These are phyloP conservation scores for Nyssa sinensis DNA, from an alignment of 148 eudicot genomes.

Conservation along the genomic window DNA sequence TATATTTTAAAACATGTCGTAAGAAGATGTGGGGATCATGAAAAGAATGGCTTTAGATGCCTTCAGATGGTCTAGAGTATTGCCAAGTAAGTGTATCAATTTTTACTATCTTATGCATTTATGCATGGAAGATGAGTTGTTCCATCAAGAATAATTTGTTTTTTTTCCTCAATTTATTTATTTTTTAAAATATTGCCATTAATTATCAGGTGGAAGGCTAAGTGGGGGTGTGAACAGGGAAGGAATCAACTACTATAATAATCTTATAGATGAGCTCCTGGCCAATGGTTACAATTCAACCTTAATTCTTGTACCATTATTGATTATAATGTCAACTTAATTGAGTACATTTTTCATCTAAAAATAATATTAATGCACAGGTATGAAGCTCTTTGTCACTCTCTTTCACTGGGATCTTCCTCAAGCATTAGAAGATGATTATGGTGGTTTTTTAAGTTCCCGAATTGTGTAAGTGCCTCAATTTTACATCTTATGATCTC, in stretches of 20 bases:
- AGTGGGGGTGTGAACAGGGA: slow-evolving; percentile 44
- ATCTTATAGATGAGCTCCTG: slow-evolving; percentile 46
- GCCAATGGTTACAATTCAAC: slow-evolving; percentile 26
- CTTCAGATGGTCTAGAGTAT: slow-evolving; percentile 29
- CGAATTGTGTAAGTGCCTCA: slow-evolving; percentile 35
- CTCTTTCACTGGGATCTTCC: slow-evolving; percentile 53
- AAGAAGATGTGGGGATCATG: slow-evolving; percentile 36
- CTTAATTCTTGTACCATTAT: not conserved
- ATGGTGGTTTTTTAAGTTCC: slow-evolving; percentile 42
- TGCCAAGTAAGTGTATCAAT: slow-evolving; percentile 28
- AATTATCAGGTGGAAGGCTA: slow-evolving; percentile 42
- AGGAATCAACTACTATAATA: slow-evolving; percentile 57
- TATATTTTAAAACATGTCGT: slow-evolving; percentile 10
- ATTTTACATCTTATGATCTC: not conserved
- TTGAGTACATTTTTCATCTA: not conserved
- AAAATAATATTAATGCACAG: slow-evolving; percentile 17
- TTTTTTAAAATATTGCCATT: not conserved
- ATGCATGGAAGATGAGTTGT: not conserved
- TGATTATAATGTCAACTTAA: not conserved
- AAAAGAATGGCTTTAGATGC: slow-evolving; percentile 31
- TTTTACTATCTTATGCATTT: not conserved
- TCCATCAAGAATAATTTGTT: not conserved
- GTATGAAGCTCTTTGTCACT: slow-evolving; percentile 42
- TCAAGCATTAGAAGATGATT: slow-evolving; percentile 39
- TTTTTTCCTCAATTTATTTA: not conserved